Conservation (phyloP, 345 rosid genomes). For the Fremontodendron californicum region DNA sequence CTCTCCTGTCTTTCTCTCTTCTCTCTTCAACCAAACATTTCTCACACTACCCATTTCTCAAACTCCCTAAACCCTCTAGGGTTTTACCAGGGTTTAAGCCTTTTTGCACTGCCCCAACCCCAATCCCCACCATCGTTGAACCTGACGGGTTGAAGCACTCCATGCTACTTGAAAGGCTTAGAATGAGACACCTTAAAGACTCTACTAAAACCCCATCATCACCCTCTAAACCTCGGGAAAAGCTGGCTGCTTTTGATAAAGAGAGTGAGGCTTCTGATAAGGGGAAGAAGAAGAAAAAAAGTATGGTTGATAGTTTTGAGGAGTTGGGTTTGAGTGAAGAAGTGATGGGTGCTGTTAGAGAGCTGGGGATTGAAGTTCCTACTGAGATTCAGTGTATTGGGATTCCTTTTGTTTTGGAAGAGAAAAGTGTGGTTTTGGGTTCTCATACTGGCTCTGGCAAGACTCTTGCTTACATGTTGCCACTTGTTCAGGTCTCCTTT, state of each 20-base stretch:
- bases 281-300: slow-evolving; percentile 43
- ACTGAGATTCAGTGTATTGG: slow-evolving; percentile 95
- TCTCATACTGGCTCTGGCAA: slow-evolving; percentile 98
- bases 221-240: slow-evolving; percentile 27
- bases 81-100: slow-evolving; percentile 45
- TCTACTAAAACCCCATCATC: slow-evolving; percentile 36
- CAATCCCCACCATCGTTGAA: slow-evolving; percentile 22
- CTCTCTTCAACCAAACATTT: slow-evolving; percentile 38
- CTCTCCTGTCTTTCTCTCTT: slow-evolving; percentile 39
- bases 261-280: slow-evolving; percentile 21
- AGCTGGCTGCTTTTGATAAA: slow-evolving; percentile 18
- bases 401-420: slow-evolving; percentile 76
- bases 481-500: slow-evolving; percentile 76
- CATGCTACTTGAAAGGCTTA: slow-evolving; percentile 73
- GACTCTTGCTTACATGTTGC: slow-evolving; percentile 83
- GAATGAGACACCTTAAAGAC: slow-evolving; percentile 65
- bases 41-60: slow-evolving; percentile 36
- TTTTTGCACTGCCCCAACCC: slow-evolving; percentile 39
- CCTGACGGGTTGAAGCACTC: slow-evolving; percentile 58
- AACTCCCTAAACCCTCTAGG: slow-evolving; percentile 43
- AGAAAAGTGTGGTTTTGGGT: slow-evolving; percentile 79
- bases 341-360: slow-evolving; percentile 76
- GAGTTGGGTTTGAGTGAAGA: slow-evolving; percentile 79
- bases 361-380: slow-evolving; percentile 73
- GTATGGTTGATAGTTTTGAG: slow-evolving; percentile 56